Evolutionary conservation across 2,329 filamentous ascomycete genomes (phyloP).

Genomic region (Plenodomus lindquistii): DNA sequence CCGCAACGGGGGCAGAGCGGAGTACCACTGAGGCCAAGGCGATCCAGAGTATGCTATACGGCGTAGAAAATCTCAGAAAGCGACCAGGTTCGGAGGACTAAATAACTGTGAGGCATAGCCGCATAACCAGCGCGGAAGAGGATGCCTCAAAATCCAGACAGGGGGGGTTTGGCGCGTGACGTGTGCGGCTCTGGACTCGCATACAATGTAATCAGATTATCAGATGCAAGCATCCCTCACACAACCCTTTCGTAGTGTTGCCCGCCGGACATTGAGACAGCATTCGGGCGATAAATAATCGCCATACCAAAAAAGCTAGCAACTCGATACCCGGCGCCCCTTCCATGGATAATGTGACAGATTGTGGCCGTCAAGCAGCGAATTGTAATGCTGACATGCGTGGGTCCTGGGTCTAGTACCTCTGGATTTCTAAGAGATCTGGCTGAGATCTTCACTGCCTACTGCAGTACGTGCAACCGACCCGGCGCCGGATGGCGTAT

Average conservation of each 20-base stretch:
- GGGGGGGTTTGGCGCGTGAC: constrained; percentile 16
- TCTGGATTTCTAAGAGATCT: constrained; percentile 27
- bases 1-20: constrained; percentile 13
- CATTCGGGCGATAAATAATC: background rate
- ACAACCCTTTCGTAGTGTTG: background rate
- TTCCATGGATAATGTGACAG: constrained; percentile 9
- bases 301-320: constrained; percentile 12
- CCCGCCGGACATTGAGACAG: constrained; percentile 1
- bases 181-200: constrained; percentile 20
- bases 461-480: too few relatives aligned
- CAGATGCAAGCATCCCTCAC: constrained; percentile 11
- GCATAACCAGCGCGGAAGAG: constrained; percentile 3
- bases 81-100: constrained; percentile 46
- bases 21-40: constrained; percentile 39
- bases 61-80: constrained; percentile 55
- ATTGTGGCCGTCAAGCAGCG: too few relatives aligned
- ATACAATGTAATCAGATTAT: constrained; percentile 22
- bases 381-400: background rate
- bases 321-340: constrained; percentile 9
- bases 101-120: constrained; percentile 9
- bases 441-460: constrained; percentile 9
- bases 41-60: constrained; percentile 52
- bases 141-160: constrained; percentile 3
- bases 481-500: constrained; percentile 26
- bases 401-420: constrained; percentile 23